phyloP scores from a whole-genome alignment of 2,329 filamentous ascomycete species.

The Ascochyta rabiei region DNA sequence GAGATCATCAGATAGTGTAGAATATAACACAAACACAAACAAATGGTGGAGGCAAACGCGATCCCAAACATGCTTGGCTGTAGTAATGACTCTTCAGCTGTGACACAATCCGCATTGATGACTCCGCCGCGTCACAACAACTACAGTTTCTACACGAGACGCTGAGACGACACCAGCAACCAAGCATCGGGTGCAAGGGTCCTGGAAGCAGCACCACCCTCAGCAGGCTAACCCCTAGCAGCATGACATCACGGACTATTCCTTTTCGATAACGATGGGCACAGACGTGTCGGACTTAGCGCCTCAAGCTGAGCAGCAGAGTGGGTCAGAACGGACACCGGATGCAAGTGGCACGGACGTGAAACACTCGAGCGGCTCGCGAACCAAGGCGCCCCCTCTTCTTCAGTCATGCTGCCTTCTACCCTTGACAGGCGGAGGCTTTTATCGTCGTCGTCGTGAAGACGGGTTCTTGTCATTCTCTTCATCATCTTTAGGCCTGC shows the following conservation, averaged over 20 bases:
- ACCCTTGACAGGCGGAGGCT: constrained; percentile 36
- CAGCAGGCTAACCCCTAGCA: constrained; percentile 10
- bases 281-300: constrained; percentile 13
- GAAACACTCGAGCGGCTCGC: constrained; percentile 18
- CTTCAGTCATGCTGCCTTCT: constrained; percentile 21
- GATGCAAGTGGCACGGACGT: constrained; percentile 19
- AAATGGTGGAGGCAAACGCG: constrained; percentile 23
- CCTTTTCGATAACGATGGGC: constrained; percentile 11
- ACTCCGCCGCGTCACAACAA: constrained; percentile 5
- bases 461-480: constrained; percentile 42
- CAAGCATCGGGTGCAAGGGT: constrained; percentile 5
- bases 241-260: constrained; percentile 16
- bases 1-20: constrained; percentile 45
- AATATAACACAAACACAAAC: constrained; percentile 26
- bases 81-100: constrained; percentile 9
- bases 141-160: not conserved
- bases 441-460: constrained; percentile 35
- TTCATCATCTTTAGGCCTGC: constrained; percentile 32
- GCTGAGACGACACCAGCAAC: not conserved
- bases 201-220: constrained; percentile 4
- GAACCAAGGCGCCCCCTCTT: constrained; percentile 12
- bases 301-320: constrained; percentile 8
- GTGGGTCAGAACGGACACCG: constrained; percentile 16
- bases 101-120: constrained; percentile 14
- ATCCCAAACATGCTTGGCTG: constrained; percentile 4